A percentile compares a stretch with the other conserved stretches of the same genome.
Conservation (phyloP, 1,139 yeast genomes). For the Candida frijolesensis region DNA sequence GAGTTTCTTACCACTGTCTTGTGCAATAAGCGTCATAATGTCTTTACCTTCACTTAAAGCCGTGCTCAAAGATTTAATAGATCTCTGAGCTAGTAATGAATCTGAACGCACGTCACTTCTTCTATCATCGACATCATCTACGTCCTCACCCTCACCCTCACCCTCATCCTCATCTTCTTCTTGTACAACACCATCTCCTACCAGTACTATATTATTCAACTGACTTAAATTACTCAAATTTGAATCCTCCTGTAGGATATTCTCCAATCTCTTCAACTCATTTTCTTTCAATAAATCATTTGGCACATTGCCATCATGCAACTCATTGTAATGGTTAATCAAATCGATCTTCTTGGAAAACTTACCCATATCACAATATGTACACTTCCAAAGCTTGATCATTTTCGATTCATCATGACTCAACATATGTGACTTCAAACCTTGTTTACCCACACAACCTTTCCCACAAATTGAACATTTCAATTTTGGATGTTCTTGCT, state of each 20-base stretch:
- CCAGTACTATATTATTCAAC: conserved; percentile 1
- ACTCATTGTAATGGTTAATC: conserved; percentile 44
- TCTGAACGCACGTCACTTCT: conserved; percentile 16
- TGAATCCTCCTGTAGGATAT: conserved; percentile 19
- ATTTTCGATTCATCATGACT: conserved; percentile 53
- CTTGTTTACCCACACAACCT: conserved; percentile 73
- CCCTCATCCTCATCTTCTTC: conserved; percentile 12
- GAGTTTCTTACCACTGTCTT: conserved; percentile 35
- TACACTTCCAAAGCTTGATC: conserved; percentile 65
- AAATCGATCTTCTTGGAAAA: conserved; percentile 40
- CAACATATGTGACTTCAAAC: conserved; percentile 71
- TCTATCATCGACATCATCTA: conserved; percentile 14
- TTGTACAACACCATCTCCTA: background rate
- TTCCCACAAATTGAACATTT: conserved; percentile 70
- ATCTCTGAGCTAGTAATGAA: conserved; percentile 24
- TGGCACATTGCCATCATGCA: conserved; percentile 46
- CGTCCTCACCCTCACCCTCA: conserved; percentile 21
- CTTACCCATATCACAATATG: conserved; percentile 42
- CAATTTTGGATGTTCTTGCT: conserved; percentile 71
- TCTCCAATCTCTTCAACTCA: conserved; percentile 26
- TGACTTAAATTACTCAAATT: conserved; percentile 7
- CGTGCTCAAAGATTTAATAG: conserved; percentile 29
- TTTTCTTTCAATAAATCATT: conserved; percentile 30
- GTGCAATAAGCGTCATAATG: conserved; percentile 40
- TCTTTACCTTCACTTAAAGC: conserved; percentile 26